Base-by-base conservation (phyloP, 176 grass and related monocot genomes). In the Triticum timopheevii region DNA sequence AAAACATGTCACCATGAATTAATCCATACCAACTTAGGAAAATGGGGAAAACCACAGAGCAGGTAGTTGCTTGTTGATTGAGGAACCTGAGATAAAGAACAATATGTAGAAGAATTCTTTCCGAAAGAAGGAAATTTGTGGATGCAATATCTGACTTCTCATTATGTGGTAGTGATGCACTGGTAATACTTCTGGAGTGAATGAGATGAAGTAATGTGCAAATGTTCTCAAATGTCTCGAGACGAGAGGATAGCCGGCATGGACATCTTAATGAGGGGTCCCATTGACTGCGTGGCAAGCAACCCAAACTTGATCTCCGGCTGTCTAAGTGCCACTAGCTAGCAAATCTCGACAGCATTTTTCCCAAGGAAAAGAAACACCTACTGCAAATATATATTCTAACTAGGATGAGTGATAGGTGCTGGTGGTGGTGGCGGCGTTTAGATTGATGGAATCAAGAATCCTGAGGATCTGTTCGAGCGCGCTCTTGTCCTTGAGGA, bases 401-500 rank as follows among this genome's bases (percentile, higher is more conserved):
- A 40, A 28, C n/a, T n/a, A n/a, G n/a, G n/a, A n/a, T n/a, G 50
- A 64, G 22, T 58, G 76, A 15, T 69, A 17, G 69, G 28, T n/a
- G n/a, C n/a, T 52, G 3, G 44, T 38, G 28, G 39, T 25, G 28
- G 12, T 58, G 2, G 81, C 84, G 85, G 81, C 49, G 59, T 91
- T 76, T 0, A 70, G 66, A 28, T 96, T 96, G 63, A 96, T 93
- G 67, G 85, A 86, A 20, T 84, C 83, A 35, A 95, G 16, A 35
- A 91, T 27, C 70, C 39, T 88, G 13, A 93, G n/a, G 69, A 97
- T 93, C 73, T 95, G 82, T 4, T 83, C 33, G 13, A 95, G 78
- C 19, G 91, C 91, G 71, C 34, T 79, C 30, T 88, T 87, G 80
- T 95, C 86, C 24, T 13, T 95, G 78, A 98, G 86, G 83, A 98